A percentile compares a stretch with the other conserved stretches of the same genome.
Conservation (phyloP, 2,329 filamentous ascomycete species). For the Blumeria hordei region DNA sequence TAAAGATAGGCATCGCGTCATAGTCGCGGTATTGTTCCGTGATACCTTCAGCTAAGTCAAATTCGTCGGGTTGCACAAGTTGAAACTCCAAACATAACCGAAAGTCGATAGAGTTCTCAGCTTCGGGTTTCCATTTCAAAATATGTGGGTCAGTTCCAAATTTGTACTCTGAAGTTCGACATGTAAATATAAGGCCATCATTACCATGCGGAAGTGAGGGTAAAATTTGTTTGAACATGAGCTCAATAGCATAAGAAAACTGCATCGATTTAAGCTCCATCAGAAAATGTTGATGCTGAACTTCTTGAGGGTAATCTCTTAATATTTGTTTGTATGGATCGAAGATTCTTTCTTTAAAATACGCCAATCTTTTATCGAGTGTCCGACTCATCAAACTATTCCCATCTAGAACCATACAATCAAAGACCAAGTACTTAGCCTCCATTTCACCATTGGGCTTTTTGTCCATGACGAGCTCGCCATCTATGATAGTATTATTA, state of each 20-base stretch:
- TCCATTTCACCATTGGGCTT: slow-evolving; percentile 39
- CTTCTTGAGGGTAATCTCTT: slow-evolving; percentile 42
- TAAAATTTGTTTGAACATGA: slow-evolving; percentile 77
- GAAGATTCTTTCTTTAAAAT: slow-evolving; percentile 58
- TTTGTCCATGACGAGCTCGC: slow-evolving; percentile 77
- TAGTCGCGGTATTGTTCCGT: slow-evolving; percentile 49
- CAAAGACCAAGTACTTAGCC: slow-evolving; percentile 77
- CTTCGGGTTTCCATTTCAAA: slow-evolving; percentile 89
- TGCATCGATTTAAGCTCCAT: slow-evolving; percentile 79
- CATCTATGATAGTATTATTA: slow-evolving; percentile 62
- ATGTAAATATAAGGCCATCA: slow-evolving; percentile 96
- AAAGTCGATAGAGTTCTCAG: slow-evolving; percentile 92
- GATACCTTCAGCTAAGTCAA: slow-evolving; percentile 41
- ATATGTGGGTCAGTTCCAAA: slow-evolving; percentile 84
- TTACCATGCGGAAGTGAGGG: slow-evolving; percentile 76
- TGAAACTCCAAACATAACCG: slow-evolving; percentile 58
- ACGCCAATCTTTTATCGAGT: slow-evolving; percentile 70
- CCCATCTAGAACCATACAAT: slow-evolving; percentile 64
- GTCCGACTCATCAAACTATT: slow-evolving; percentile 53
- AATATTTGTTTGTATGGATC: slow-evolving; percentile 42
- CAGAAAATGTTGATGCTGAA: slow-evolving; percentile 47
- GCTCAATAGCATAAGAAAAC: slow-evolving; percentile 65
- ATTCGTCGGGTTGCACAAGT: slow-evolving; percentile 37
- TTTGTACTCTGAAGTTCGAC: slow-evolving; percentile 62
- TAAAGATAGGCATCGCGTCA: slow-evolving; percentile 49